A percentile compares a stretch with the other conserved stretches of the same genome.
These are phyloP conservation scores for Verruconis gallopava DNA, from an alignment of 2,329 filamentous ascomycete species.

Conservation along the genomic window DNA sequence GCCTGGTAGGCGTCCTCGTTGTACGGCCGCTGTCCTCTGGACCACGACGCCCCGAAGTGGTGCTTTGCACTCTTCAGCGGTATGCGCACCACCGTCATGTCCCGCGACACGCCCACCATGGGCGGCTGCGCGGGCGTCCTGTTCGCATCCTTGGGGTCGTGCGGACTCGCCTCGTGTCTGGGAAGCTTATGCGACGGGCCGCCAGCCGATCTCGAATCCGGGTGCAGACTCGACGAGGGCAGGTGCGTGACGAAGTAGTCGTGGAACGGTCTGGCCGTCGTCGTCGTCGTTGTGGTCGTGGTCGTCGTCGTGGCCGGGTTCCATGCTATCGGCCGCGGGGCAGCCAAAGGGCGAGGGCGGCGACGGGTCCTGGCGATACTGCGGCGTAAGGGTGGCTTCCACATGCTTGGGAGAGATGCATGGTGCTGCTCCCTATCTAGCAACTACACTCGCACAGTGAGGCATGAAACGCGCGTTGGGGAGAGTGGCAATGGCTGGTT, in stretches of 20 bases:
- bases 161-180: conserved; percentile 69
- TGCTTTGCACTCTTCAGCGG: conserved; percentile 89
- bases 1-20: conserved; percentile 95
- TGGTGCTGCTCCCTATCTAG: neutral
- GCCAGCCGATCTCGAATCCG: conserved; percentile 51
- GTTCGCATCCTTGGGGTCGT: conserved; percentile 36
- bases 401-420: neutral
- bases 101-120: conserved; percentile 35
- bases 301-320: neutral
- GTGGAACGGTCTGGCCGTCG: conserved; percentile 48
- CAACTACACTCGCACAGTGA: no score
- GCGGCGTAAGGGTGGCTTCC: neutral
- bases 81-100: conserved; percentile 89
- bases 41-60: conserved; percentile 73
- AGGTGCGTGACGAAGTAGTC: conserved; percentile 97
- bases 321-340: neutral
- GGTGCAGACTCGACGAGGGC: conserved; percentile 82
- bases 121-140: conserved; percentile 23
- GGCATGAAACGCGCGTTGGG: no score
- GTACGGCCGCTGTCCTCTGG: conserved; percentile 69
- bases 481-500: neutral
- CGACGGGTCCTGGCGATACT: neutral
- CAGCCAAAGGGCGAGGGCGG: neutral
- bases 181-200: conserved; percentile 66
- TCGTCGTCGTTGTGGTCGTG: neutral